A percentile compares a stretch with the other conserved stretches of the same genome.
phyloP scores from a whole-genome alignment of 2,329 filamentous ascomycete species.

The Chaetomium strumarium region DNA sequence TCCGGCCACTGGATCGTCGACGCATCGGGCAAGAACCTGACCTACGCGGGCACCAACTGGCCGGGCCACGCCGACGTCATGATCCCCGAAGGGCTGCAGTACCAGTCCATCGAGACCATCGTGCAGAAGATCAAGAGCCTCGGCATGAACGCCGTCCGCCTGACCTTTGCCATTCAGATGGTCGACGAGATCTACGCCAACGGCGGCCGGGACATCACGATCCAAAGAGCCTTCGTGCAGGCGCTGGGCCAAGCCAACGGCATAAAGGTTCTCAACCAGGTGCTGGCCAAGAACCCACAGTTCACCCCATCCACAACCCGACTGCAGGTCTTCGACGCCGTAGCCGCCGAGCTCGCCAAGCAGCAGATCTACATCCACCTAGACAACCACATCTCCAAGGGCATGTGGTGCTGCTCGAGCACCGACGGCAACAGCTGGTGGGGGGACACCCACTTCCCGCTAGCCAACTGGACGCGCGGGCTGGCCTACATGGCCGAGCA shows the following conservation, averaged over 20 bases:
- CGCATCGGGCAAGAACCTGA: slow-evolving; percentile 38
- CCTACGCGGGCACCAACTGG: slow-evolving; percentile 55
- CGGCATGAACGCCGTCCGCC: slow-evolving; percentile 57
- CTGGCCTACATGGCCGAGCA: slow-evolving; percentile 55
- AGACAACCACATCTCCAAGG: slow-evolving; percentile 56
- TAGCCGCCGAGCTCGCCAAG: slow-evolving; percentile 50
- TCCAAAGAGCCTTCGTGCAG: slow-evolving; percentile 40
- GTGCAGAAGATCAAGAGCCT: slow-evolving; percentile 51
- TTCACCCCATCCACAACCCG: slow-evolving; percentile 51
- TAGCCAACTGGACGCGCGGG: slow-evolving; percentile 55
- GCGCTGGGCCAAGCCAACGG: slow-evolving; percentile 49
- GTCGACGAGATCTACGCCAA: slow-evolving; percentile 52
- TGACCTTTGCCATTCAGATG: slow-evolving; percentile 61
- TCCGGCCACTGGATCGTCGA: slow-evolving; percentile 40
- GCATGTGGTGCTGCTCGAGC: slow-evolving; percentile 51
- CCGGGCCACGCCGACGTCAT: slow-evolving; percentile 56
- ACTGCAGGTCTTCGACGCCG: slow-evolving; percentile 54
- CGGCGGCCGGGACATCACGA: slow-evolving; percentile 40
- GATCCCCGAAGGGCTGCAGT: slow-evolving; percentile 59
- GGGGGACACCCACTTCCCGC: slow-evolving; percentile 53
- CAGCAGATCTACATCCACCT: slow-evolving; percentile 54
- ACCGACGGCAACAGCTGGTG: slow-evolving; percentile 56
- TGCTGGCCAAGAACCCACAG: slow-evolving; percentile 51
- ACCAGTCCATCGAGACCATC: slow-evolving; percentile 50
- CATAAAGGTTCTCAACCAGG: slow-evolving; percentile 42